Evolutionary conservation across 768 basidiomycete species (phyloP).

Genomic region (Pleurotus djamor): DNA sequence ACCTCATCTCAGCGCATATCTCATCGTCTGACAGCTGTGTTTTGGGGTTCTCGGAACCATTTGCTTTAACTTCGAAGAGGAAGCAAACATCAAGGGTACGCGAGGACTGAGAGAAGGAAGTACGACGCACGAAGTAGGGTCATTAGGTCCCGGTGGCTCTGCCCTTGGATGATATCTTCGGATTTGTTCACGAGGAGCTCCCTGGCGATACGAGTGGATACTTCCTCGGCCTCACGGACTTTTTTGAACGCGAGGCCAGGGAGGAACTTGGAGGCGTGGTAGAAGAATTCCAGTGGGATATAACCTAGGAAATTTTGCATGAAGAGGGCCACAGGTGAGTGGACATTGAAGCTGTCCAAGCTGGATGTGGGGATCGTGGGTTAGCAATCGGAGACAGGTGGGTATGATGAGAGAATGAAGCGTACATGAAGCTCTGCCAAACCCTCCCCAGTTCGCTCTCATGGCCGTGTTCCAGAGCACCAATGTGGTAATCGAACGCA

Average conservation of each 20-base stretch:
- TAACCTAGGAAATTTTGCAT: neutral
- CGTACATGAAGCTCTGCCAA: conserved; percentile 48
- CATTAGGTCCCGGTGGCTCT: conserved; percentile 39
- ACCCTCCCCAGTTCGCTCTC: conserved; percentile 54
- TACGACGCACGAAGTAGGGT: neutral
- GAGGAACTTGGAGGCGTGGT: neutral
- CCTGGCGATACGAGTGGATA: conserved; percentile 44
- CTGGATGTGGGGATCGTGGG: neutral
- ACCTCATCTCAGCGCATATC: conserved; percentile 14
- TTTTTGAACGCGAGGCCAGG: conserved; percentile 29
- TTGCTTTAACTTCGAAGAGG: conserved; percentile 15
- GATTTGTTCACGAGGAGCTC: conserved; percentile 46
- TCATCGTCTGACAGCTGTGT: conserved; percentile 15
- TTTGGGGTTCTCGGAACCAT: conserved; percentile 14
- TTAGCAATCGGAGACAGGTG: neutral
- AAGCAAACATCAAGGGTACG: neutral
- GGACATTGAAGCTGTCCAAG: conserved; percentile 15
- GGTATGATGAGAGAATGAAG: neutral
- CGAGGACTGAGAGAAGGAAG: neutral
- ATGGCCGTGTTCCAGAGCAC: conserved; percentile 39
- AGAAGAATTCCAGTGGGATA: neutral
- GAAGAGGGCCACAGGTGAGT: neutral
- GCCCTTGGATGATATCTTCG: conserved; percentile 44
- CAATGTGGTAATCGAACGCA: conserved; percentile 57
- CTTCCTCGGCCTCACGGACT: conserved; percentile 38